Evolutionary conservation across 768 basidiomycete species (phyloP).

Genomic region (Ephemerocybe angulata): DNA sequence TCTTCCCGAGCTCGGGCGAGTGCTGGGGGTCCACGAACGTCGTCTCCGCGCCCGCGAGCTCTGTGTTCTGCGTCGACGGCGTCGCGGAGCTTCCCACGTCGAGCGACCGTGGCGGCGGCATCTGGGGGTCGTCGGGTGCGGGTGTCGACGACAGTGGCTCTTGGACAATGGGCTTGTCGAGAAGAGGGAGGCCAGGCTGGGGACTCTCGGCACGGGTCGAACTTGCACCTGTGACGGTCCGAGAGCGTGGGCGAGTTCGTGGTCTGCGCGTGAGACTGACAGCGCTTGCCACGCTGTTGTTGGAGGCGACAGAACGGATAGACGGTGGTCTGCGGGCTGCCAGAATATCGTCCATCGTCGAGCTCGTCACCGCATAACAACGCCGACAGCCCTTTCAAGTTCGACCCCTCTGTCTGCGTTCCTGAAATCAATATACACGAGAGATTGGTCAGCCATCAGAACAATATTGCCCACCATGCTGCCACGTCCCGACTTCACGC

Average conservation of each 20-base stretch:
- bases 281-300: conserved; percentile 46
- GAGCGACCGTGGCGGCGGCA: conserved; percentile 13
- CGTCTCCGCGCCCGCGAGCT: conserved; percentile 24
- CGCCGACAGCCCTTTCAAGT: conserved; percentile 1
- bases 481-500: conserved; percentile 7
- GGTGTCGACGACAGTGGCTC: conserved; percentile 25
- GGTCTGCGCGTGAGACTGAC: conserved; percentile 51
- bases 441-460: neutral
- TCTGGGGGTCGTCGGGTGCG: conserved; percentile 29
- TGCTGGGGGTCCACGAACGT: conserved; percentile 28
- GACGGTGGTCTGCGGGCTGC: conserved; percentile 32
- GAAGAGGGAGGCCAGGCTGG: conserved; percentile 33
- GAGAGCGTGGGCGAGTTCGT: conserved; percentile 52
- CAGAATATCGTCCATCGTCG: conserved; percentile 23
- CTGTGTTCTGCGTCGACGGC: conserved; percentile 18
- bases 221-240: conserved; percentile 40
- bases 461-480: neutral
- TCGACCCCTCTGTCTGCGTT: neutral
- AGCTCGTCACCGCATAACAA: conserved; percentile 17
- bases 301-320: conserved; percentile 47
- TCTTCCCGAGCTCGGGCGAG: conserved; percentile 25
- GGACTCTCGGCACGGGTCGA: conserved; percentile 21
- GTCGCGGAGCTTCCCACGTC: conserved; percentile 25
- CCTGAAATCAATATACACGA: conserved; percentile 7
- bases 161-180: conserved; percentile 21